Base-by-base conservation (phyloP, 2,329 filamentous ascomycete species). In the Bimuria novae-zelandiae region DNA sequence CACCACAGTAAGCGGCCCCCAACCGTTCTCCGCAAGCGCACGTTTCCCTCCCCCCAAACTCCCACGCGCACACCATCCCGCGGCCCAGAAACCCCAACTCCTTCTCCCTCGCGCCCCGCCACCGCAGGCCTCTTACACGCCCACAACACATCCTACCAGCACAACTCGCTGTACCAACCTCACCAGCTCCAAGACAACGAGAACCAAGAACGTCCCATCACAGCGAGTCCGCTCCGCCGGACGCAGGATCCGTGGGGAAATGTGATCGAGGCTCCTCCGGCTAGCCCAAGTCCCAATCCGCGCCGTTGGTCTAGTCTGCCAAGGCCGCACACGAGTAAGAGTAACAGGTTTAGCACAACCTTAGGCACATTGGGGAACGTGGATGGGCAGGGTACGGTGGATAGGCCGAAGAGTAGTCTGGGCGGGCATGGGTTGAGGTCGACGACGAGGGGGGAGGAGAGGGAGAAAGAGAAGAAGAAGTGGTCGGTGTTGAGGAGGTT, bases 1-100 rank as follows among this genome's bases (percentile, higher is more conserved):
- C 11, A 41, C 19, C n/a, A 11, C 27, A 49, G 36, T 22, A 51
- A 57, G 51, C 56, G 56, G n/a, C 50, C 52, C 7, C 61, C 56
- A 4, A 55, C 57, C 35, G 55, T 62, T 17, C 59, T 65, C 30
- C 50, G 51, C 17, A 65, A 64, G 37, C 53, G 58, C 12, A 36
- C 33, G 17, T 16, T 12, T 19, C 32, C 8, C 39, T 27, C 12
- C 32, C 43, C 8, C 7, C 40, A 21, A 4, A 25, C 21, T 3
- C 33, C 16, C 16, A 11, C 44, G 12, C 19, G 21, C n/a, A 35
- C 46, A 1, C 42, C 33, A 7, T 11, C 27, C 16, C 29, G 10
- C 11, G 43, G 21, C 21, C 16, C 36, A n/a, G 46, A 52, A 21
- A 51, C 50, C 7, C 52, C 52, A 21, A 51, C 50, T 5, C 51